These are phyloP conservation scores for Tritrichomonas foetus DNA, from an alignment of 208 protist genomes.

Conservation along the genomic window DNA sequence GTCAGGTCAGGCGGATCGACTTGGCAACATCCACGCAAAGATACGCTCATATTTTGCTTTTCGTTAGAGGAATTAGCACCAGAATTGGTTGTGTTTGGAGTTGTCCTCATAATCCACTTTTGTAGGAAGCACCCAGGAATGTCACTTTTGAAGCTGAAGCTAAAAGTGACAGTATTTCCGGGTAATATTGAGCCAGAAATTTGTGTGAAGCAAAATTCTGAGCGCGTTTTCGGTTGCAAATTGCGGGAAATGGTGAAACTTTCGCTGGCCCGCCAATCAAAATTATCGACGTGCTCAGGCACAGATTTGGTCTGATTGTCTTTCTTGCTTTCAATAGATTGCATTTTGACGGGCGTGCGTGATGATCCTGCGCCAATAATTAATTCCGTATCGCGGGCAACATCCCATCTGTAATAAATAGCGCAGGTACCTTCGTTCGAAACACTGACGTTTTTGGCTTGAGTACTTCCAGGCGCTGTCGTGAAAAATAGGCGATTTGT, in stretches of 20 bases:
- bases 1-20: neutral
- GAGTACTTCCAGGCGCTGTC: neutral
- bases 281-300: neutral
- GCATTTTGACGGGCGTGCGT: neutral
- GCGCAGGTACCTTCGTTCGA: neutral
- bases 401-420: slow-evolving; percentile 30
- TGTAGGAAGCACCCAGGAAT: neutral
- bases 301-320: no score
- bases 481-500: slow-evolving; percentile 19
- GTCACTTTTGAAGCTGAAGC: neutral
- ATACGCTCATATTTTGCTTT: no score
- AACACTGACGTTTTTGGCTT: neutral
- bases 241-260: neutral
- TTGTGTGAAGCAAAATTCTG: neutral
- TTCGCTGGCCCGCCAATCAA: neutral
- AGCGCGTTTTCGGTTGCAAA: neutral
- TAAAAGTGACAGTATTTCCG: neutral
- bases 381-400: neutral
- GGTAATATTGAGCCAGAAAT: neutral
- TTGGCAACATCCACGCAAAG: neutral
- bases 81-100: neutral
- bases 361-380: neutral
- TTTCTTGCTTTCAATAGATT: no score
- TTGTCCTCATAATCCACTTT: slow-evolving; percentile 28
- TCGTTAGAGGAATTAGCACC: no score